Percentiles rank a stretch among this genome's conserved stretches.
Conservation (phyloP, 495 filamentous ascomycete species). For the Hypoxylon cercidicola region DNA sequence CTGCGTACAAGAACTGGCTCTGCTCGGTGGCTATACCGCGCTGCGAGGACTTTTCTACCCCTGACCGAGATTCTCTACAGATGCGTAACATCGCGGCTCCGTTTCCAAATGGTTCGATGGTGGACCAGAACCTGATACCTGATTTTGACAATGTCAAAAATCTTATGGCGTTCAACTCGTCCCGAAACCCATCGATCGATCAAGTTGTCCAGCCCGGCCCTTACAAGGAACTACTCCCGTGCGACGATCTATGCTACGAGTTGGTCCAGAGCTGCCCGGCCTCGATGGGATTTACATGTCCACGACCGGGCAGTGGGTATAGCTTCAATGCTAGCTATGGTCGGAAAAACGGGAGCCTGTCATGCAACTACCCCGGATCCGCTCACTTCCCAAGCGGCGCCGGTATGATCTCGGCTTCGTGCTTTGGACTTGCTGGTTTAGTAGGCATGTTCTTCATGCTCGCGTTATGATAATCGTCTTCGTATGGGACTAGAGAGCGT, state of each 20-base stretch:
- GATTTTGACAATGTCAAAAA: conserved; percentile 35
- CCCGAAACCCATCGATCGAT: conserved; percentile 80
- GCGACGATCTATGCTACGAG: conserved; percentile 82
- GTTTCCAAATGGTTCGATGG: conserved; percentile 72
- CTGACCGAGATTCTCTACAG: conserved; percentile 62
- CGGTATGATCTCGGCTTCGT: conserved; percentile 22
- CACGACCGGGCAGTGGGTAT: conserved; percentile 54
- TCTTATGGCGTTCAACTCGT: conserved; percentile 55
- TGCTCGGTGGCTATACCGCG: conserved; percentile 92
- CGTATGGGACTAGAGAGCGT: conserved; percentile 6
- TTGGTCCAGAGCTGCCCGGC: conserved; percentile 86
- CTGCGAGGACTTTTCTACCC: conserved; percentile 81
- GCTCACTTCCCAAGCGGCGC: conserved; percentile 49
- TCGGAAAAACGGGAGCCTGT: conserved; percentile 33
- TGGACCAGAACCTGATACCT: conserved; percentile 49
- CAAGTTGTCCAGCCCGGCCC: conserved; percentile 77
- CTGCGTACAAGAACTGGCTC: conserved; percentile 91
- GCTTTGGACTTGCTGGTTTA: conserved; percentile 27
- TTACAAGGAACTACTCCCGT: conserved; percentile 93
- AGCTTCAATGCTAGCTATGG: conserved; percentile 77
- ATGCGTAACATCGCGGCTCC: conserved; percentile 72
- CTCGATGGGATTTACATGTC: conserved; percentile 81
- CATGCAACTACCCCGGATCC: conserved; percentile 61
- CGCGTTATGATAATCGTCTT: conserved; percentile 5
- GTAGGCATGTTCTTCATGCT: conserved; percentile 29